Evolutionary conservation across 164 flowering plant species (phyloP).

Genomic region (Aristolochia fimbriata): DNA sequence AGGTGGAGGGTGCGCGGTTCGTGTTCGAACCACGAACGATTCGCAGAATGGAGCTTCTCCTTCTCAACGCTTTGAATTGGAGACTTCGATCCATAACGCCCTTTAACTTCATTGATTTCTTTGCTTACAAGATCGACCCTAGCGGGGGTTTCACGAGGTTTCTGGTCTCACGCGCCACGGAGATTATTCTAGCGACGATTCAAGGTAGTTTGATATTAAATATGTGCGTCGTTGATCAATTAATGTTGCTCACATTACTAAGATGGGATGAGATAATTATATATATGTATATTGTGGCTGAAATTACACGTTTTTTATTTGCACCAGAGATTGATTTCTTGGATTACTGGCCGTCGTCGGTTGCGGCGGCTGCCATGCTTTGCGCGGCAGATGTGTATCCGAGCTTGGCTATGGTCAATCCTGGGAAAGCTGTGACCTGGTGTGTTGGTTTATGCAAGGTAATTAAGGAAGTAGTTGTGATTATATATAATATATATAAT

Average conservation of each 20-base stretch:
- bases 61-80: slow-evolving; percentile 69
- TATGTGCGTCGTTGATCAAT: too few species aligned
- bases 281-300: too few species aligned
- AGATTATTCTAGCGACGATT: slow-evolving; percentile 58
- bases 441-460: slow-evolving; percentile 74
- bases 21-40: slow-evolving; percentile 68
- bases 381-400: slow-evolving; percentile 66
- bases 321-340: slow-evolving; percentile 60
- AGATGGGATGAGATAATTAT: too few species aligned
- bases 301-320: too few species aligned
- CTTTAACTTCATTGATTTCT: slow-evolving; percentile 63
- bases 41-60: slow-evolving; percentile 70
- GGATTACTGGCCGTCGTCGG: slow-evolving; percentile 70
- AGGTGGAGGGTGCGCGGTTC: slow-evolving; percentile 59
- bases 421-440: slow-evolving; percentile 58
- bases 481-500: slow-evolving; percentile 2
- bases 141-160: slow-evolving; percentile 34
- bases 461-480: slow-evolving; percentile 21
- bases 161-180: slow-evolving; percentile 54
- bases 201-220: slow-evolving; percentile 37
- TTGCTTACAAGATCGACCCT: slow-evolving; percentile 63
- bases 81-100: slow-evolving; percentile 78
- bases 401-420: slow-evolving; percentile 36
- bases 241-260: too few species aligned
- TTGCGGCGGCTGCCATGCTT: slow-evolving; percentile 75